phyloP scores from a whole-genome alignment of 2,329 filamentous ascomycete species.

The Neonectria punicea region DNA sequence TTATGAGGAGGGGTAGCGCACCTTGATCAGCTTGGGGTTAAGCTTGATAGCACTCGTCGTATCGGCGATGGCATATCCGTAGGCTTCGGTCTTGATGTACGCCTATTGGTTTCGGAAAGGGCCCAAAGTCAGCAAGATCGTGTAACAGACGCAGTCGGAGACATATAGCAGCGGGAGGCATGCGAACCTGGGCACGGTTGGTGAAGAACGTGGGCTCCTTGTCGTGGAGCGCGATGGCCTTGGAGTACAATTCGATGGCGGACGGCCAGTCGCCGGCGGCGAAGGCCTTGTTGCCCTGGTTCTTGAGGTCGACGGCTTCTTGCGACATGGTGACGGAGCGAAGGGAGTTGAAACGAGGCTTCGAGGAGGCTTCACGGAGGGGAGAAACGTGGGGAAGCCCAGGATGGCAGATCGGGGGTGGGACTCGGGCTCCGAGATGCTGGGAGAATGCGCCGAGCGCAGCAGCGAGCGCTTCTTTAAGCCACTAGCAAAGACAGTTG shows the following conservation, averaged over 20 bases:
- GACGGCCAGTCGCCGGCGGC: conserved; percentile 84
- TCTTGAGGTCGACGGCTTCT: conserved; percentile 86
- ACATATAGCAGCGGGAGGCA: background rate
- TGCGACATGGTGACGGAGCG: conserved; percentile 56
- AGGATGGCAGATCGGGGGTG: conserved; percentile 28
- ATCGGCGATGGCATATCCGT: conserved; percentile 91
- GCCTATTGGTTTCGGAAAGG: conserved; percentile 64
- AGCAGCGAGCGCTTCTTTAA: conserved; percentile 17
- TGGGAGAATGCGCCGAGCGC: conserved; percentile 39
- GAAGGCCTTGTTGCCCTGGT: conserved; percentile 95
- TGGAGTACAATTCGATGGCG: conserved; percentile 84
- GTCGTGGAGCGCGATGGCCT: conserved; percentile 87
- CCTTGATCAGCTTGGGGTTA: conserved; percentile 89
- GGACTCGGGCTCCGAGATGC: conserved; percentile 29
- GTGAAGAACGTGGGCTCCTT: conserved; percentile 91
- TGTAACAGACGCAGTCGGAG: background rate
- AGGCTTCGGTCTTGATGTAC: conserved; percentile 94
- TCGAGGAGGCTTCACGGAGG: conserved; percentile 8
- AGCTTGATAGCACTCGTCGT: conserved; percentile 91
- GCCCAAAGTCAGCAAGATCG: conserved; percentile 56
- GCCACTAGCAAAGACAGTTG: background rate
- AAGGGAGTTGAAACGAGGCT: conserved; percentile 20
- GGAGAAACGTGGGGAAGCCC: conserved; percentile 20
- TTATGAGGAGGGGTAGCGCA: conserved; percentile 50
- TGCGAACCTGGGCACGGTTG: conserved; percentile 89